These are phyloP conservation scores for Jatropha multifida DNA, from an alignment of 441 rosid species.

Conservation along the genomic window DNA sequence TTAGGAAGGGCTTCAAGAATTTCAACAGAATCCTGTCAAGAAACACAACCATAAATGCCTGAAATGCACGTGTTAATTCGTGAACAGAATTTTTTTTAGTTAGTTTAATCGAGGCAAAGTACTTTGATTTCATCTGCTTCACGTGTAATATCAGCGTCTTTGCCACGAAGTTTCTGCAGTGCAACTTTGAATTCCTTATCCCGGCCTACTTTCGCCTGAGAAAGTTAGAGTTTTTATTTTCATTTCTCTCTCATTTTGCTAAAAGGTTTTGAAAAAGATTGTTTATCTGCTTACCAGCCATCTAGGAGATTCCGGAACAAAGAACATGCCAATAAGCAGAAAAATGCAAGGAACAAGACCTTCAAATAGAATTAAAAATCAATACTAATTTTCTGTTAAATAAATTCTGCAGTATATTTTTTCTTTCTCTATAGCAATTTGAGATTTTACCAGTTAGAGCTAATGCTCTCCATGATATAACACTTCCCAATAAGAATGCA, in stretches of 20 bases:
- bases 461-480: conserved; percentile 74
- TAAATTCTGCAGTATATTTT: background rate
- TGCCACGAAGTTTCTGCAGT: conserved; percentile 62
- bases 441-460: conserved; percentile 64
- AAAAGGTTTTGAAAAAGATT: background rate
- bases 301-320: conserved; percentile 87
- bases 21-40: conserved; percentile 43
- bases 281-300: conserved; percentile 64
- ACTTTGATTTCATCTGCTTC: conserved; percentile 82
- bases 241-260: background rate
- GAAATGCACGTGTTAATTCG: background rate
- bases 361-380: conserved; percentile 31
- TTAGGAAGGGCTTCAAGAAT: conserved; percentile 61
- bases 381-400: conserved; percentile 3
- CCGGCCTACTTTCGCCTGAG: conserved; percentile 69
- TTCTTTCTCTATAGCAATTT: background rate
- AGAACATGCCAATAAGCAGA: conserved; percentile 66
- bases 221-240: conserved; percentile 4
- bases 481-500: conserved; percentile 62
- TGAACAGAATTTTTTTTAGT: background rate
- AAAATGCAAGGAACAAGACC: conserved; percentile 73
- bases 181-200: conserved; percentile 62
- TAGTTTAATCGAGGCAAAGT: conserved; percentile 7
- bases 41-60: conserved; percentile 14
- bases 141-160: conserved; percentile 50